Base-by-base conservation (phyloP, 352 stramenopile genomes). In the Phytophthora cryptogea region DNA sequence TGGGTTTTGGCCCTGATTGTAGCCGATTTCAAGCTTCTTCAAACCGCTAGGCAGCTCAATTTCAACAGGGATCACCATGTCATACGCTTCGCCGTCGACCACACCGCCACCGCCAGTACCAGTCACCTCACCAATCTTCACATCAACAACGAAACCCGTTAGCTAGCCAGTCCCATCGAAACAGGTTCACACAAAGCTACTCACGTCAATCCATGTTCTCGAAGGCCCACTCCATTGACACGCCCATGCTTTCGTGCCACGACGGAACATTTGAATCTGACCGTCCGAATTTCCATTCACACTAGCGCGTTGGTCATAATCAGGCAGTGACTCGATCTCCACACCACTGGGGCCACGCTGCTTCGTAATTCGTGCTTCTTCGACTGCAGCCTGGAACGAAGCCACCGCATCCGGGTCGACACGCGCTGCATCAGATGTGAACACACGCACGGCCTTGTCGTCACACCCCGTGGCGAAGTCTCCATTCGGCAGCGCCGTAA, bases 1-100 rank as follows among this genome's bases (percentile, higher is more conserved):
- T 30, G 95, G 95, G 76, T 98, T 99, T 53, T 99, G 93, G 7
- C 94, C 96, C 73, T 97, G 97, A 63, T 99, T 99, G 83, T 98
- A 99, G 13, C 96, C 96, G 62, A 99, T 98, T 64, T 98, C 77
- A n/a, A 99, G 80, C 45, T 93, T 98, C 43, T 86, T 84, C 0
- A 99, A 71, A 5, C 89, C 90, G 16, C 96, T 90, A 3, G 93
- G 83, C 20, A 95, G 74, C 63, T 99, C 96, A 42, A 99, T 94
- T 70, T 99, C 96, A 51, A 99, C 97, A 0, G 96, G 96, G 26
- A 98, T 96, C 16, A 99, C 92, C 78, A 98, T 95, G 62, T 99
- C 95, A 64, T 96, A 99, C 9, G 81, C 74, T 33, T 95, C 82
- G 5, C 96, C 96, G 64, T 99, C 90, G 10, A 99, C 80, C 11